Evolutionary conservation across 352 stramenopile genomes (phyloP).

Genomic region (Blastocystis hominis): DNA sequence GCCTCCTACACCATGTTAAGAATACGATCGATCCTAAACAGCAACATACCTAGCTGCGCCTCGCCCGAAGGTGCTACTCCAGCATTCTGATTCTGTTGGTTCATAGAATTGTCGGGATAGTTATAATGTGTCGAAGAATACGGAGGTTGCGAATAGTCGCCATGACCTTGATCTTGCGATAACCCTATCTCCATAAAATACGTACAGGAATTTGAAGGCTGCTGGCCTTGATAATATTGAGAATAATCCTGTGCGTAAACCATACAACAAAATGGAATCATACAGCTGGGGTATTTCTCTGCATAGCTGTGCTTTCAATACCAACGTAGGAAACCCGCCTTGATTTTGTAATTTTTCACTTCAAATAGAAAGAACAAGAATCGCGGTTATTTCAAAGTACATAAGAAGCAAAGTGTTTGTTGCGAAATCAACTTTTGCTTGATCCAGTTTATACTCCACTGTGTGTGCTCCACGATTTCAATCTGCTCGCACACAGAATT

Average conservation of each 20-base stretch:
- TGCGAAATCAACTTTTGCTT: no score
- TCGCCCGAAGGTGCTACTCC: background rate
- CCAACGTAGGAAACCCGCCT: background rate
- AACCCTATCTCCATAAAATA: background rate
- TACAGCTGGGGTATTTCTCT: background rate
- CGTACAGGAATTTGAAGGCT: background rate
- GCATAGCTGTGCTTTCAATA: background rate
- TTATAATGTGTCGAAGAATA: background rate
- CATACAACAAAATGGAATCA: background rate
- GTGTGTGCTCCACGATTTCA: no score
- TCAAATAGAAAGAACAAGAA: background rate
- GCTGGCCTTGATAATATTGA: background rate
- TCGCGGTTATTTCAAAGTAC: background rate
- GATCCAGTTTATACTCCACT: no score
- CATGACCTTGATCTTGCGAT: background rate
- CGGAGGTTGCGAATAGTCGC: slow-evolving; percentile 1
- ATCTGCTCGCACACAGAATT: background rate
- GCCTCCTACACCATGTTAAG: slow-evolving; percentile 1
- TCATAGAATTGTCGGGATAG: background rate
- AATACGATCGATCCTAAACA: background rate
- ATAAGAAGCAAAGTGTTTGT: no score
- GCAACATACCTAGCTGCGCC: background rate
- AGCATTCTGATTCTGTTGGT: background rate
- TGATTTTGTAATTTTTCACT: background rate
- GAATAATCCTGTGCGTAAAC: slow-evolving; percentile 32